phyloP scores from a whole-genome alignment of 768 basidiomycete species.

The Psilocybe cubensis region DNA sequence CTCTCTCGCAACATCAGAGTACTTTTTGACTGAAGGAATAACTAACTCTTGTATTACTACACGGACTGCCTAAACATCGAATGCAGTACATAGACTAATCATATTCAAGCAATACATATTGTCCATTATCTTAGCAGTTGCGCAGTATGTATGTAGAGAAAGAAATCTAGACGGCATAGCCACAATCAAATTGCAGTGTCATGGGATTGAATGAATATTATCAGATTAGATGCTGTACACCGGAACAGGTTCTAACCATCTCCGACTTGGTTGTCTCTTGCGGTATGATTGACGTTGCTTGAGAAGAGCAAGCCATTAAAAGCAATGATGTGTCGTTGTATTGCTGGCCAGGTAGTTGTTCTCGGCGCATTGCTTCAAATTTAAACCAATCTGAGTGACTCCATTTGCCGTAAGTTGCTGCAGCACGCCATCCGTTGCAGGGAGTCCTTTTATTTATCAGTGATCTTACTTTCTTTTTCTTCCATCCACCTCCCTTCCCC shows the following conservation, averaged over 20 bases:
- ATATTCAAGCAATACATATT: neutral
- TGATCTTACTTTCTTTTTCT: neutral
- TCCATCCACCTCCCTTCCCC: constrained; percentile 12
- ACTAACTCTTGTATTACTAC: constrained; percentile 14
- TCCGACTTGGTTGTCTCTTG: too few relatives aligned
- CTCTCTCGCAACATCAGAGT: constrained; percentile 22
- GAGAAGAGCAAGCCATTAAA: neutral
- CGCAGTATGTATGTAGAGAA: neutral
- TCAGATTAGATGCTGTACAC: constrained; percentile 27
- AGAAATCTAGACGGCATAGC: neutral
- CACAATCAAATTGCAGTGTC: neutral
- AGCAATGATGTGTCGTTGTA: neutral
- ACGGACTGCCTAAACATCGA: constrained; percentile 11
- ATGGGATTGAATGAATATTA: constrained; percentile 4
- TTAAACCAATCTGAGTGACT: neutral
- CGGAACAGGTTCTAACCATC: neutral
- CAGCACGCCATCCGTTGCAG: neutral
- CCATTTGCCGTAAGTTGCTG: neutral
- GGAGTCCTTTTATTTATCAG: neutral
- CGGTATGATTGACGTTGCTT: neutral
- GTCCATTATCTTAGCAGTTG: neutral
- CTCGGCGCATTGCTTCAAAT: neutral
- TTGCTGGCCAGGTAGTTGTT: neutral
- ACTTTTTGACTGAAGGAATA: constrained; percentile 5
- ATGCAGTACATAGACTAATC: constrained; percentile 11